Conservation (phyloP, 1,284 basidiomycete species). For the Porphyrellus sp. region DNA sequence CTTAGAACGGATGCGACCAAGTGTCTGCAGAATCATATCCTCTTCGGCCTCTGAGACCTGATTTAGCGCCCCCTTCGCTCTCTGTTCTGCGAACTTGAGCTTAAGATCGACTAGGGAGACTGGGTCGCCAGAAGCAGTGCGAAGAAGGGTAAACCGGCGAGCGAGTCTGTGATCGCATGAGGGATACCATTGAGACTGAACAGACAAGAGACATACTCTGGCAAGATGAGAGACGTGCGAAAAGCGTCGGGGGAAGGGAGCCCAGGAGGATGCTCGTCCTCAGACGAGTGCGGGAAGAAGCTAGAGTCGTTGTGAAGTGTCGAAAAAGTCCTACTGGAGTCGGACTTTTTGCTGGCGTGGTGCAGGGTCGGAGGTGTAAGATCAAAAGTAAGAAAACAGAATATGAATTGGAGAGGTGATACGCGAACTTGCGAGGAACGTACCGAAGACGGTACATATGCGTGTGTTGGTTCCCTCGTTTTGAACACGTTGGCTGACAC, state of each 20-base stretch:
- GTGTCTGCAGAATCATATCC: conserved; percentile 73
- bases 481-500: conserved; percentile 57
- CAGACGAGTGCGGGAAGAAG: conserved; percentile 15
- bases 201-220: conserved; percentile 57
- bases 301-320: conserved; percentile 17
- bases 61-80: conserved; percentile 61
- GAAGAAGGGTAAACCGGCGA: conserved; percentile 74
- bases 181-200: conserved; percentile 14
- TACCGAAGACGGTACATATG: conserved; percentile 80
- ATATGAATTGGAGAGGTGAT: conserved; percentile 35
- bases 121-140: conserved; percentile 60
- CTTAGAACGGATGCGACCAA: conserved; percentile 55
- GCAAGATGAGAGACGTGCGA: conserved; percentile 76
- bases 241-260: conserved; percentile 71
- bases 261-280: conserved; percentile 44
- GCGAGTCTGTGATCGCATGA: conserved; percentile 53
- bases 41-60: conserved; percentile 77
- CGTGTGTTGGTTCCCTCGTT: conserved; percentile 48
- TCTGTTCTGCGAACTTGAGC: conserved; percentile 67
- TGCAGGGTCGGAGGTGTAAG: conserved; percentile 28
- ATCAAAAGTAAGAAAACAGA: conserved; percentile 26
- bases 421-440: conserved; percentile 40
- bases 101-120: conserved; percentile 62
- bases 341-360: conserved; percentile 32
- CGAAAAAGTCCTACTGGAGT: conserved; percentile 19